Evolutionary conservation across 805 yeast genomes (phyloP).

Genomic region (Teunomyces kruisii): DNA sequence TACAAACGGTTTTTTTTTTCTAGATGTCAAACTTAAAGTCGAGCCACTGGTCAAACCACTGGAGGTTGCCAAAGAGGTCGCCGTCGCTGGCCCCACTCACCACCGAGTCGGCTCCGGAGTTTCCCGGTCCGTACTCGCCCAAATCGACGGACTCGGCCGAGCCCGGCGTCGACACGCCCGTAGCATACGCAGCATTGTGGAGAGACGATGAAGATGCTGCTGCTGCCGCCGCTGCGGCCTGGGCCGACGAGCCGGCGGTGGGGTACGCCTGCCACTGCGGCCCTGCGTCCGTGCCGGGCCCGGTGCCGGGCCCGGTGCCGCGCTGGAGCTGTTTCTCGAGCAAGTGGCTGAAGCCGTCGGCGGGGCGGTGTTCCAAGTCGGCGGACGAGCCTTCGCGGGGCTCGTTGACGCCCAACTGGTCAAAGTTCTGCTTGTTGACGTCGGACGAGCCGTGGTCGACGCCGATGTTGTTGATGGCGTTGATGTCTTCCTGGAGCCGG

Average conservation of each 20-base stretch:
- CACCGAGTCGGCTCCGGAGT: not conserved
- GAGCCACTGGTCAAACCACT: slow-evolving; percentile 58
- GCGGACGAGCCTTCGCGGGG: slow-evolving; percentile 5
- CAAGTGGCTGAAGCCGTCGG: slow-evolving; percentile 19
- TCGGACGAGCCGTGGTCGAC: slow-evolving; percentile 53
- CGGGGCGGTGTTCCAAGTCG: slow-evolving; percentile 4
- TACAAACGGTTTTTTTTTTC: too few species aligned
- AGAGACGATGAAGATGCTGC: too few species aligned
- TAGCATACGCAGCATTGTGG: not conserved
- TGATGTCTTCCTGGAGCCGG: slow-evolving; percentile 42
- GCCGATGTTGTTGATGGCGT: slow-evolving; percentile 41
- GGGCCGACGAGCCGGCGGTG: not conserved
- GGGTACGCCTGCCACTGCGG: slow-evolving; percentile 1
- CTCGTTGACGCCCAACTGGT: slow-evolving; percentile 41
- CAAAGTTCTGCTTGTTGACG: slow-evolving; percentile 48
- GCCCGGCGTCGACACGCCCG: not conserved
- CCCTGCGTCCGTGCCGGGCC: too few species aligned
- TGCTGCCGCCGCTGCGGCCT: not conserved
- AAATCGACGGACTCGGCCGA: not conserved
- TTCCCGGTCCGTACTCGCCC: not conserved
- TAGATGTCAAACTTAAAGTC: slow-evolving; percentile 23
- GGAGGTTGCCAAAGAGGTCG: slow-evolving; percentile 42
- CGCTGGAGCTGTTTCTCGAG: slow-evolving; percentile 19
- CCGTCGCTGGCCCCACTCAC: slow-evolving; percentile 5
- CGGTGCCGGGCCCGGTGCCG: not conserved